phyloP scores from a whole-genome alignment of 2,329 filamentous ascomycete genomes.

The Colletotrichum lupini region DNA sequence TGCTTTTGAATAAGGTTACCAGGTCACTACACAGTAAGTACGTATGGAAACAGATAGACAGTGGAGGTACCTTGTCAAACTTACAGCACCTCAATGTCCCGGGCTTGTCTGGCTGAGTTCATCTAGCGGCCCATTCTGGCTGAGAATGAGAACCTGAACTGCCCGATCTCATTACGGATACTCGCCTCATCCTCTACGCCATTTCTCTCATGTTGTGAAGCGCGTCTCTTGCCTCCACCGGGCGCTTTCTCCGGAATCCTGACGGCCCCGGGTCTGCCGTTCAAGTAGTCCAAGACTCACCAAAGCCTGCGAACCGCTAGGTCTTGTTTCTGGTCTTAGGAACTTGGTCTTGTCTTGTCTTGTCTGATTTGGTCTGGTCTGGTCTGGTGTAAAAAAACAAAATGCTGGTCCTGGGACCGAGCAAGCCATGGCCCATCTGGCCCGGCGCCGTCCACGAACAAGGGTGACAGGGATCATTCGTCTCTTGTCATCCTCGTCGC shows the following conservation, averaged over 20 bases:
- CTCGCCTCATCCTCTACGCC: neutral
- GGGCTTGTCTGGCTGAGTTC: neutral
- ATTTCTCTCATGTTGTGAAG: neutral
- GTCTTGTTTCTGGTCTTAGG: neutral
- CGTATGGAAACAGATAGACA: neutral
- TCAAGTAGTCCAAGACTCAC: neutral
- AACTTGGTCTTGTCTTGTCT: slow-evolving; percentile 18
- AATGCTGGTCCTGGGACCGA: neutral
- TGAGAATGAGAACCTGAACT: neutral
- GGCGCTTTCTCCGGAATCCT: slow-evolving; percentile 4
- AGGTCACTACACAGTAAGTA: neutral
- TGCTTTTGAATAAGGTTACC: no score
- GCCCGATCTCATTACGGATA: neutral
- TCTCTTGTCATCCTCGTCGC: slow-evolving; percentile 28
- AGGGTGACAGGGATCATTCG: slow-evolving; percentile 17
- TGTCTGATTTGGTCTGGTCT: neutral
- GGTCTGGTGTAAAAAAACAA: neutral
- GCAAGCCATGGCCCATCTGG: slow-evolving; percentile 3
- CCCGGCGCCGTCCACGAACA: slow-evolving; percentile 14
- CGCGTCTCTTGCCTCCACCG: neutral
- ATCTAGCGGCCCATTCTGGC: neutral
- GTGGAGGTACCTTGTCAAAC: neutral
- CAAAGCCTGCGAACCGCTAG: neutral
- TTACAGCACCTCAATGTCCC: neutral
- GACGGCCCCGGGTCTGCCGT: neutral